phyloP scores from a whole-genome alignment of 2,329 filamentous ascomycete species.

The Fusarium staphyleae region DNA sequence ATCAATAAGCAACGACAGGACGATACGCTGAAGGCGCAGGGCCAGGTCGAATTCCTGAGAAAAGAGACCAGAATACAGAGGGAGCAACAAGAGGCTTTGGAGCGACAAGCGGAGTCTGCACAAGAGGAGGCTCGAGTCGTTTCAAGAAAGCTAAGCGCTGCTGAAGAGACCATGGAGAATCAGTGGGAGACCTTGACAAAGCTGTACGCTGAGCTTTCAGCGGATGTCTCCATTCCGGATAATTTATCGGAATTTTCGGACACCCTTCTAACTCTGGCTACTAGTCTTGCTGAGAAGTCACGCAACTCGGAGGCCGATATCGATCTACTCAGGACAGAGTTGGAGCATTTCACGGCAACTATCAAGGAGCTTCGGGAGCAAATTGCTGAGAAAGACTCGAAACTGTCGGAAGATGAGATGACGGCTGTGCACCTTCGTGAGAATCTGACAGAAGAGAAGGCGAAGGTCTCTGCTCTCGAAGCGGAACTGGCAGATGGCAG shows the following conservation, averaged over 20 bases:
- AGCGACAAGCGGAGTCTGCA: slow-evolving; percentile 62
- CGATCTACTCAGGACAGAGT: slow-evolving; percentile 67
- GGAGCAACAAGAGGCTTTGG: slow-evolving; percentile 65
- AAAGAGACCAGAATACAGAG: slow-evolving; percentile 66
- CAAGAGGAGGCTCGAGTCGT: slow-evolving; percentile 62
- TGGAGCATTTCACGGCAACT: slow-evolving; percentile 64
- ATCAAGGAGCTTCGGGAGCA: slow-evolving; percentile 65
- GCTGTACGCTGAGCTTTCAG: slow-evolving; percentile 65
- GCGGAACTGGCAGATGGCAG: slow-evolving; percentile 69
- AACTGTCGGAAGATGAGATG: slow-evolving; percentile 59
- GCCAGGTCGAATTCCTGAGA: slow-evolving; percentile 68
- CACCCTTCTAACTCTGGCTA: slow-evolving; percentile 63
- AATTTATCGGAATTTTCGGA: slow-evolving; percentile 67
- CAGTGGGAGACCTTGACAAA: slow-evolving; percentile 64
- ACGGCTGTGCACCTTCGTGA: slow-evolving; percentile 62
- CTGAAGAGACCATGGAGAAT: slow-evolving; percentile 59
- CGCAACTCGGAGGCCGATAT: slow-evolving; percentile 66
- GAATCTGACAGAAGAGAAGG: slow-evolving; percentile 59
- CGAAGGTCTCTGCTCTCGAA: slow-evolving; percentile 62
- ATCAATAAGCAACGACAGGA: slow-evolving; percentile 64
- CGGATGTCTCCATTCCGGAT: slow-evolving; percentile 59
- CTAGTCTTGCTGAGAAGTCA: slow-evolving; percentile 66
- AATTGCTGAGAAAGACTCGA: slow-evolving; percentile 61
- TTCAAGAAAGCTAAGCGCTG: slow-evolving; percentile 57
- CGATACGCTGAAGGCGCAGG: slow-evolving; percentile 64